Base-by-base conservation (phyloP, 2,329 filamentous ascomycete genomes). In the Byssochlamys sp. region DNA sequence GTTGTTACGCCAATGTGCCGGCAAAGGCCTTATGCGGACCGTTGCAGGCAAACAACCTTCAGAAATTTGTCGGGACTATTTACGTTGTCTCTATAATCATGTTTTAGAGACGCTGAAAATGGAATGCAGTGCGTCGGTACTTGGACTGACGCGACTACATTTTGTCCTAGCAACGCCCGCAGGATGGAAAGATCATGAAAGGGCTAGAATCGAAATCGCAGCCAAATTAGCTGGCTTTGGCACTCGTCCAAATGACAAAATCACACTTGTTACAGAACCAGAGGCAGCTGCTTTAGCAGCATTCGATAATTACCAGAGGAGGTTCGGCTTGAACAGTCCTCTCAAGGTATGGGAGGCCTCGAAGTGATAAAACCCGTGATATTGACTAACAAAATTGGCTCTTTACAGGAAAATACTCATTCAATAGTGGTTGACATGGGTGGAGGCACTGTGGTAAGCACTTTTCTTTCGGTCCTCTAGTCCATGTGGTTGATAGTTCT, bases 131-230 rank as follows among this genome's bases (percentile, higher is more conserved):
- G 52, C 56, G 2, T 58, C 52, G 4, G 31, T 45, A n/a, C 35
- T 45, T 6, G 12, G n/a, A 2, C 2, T 27, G 29, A 24, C 55
- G 25, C n/a, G 25, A 12, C 48, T 55, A 11, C 53, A 52, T 27
- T 58, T 58, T 33, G 31, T 55, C n/a, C 31, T 58, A 3, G 57
- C 57, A 4, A 53, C 50, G 3, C 57, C 57, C 2, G 57, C 57
- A 7, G 53, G 57, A 11, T 58, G 57, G 57, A 27, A 49, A 11
- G 48, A 55, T 10, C 9, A 10, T 3, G 49, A 19, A 1, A 7
- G 31, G 3, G 11, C 45, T 6, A 10, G 4, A 3, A 58, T 58
- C 7, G n/a, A 51, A 11, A 27, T 10, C 11, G 55, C 53, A 50
- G 57, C 57, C 1, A 19, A 39, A 25, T 14, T 24, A 3, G 24